Evolutionary conservation across 2,329 filamentous ascomycete species (phyloP).

Genomic region (Dactylellina cionopaga): DNA sequence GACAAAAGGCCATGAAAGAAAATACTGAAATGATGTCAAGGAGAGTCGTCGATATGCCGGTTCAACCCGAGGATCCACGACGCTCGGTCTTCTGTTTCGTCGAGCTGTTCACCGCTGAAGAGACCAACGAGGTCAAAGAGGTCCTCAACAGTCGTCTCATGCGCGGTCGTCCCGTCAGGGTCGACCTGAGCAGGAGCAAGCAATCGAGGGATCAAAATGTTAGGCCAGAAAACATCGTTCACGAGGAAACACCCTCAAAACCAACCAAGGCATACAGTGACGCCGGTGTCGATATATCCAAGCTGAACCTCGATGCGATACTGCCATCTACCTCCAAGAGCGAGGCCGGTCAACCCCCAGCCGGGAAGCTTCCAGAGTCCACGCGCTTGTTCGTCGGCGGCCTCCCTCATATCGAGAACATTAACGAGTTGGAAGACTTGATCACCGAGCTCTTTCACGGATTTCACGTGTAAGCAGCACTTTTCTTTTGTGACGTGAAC

Average conservation of each 20-base stretch:
- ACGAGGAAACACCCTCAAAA: background rate
- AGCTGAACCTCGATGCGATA: background rate
- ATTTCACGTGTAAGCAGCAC: slow-evolving; percentile 28
- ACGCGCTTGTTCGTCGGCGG: slow-evolving; percentile 38
- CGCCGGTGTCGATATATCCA: background rate
- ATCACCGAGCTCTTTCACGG: slow-evolving; percentile 39
- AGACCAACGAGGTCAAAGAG: slow-evolving; percentile 2
- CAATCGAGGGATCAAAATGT: background rate
- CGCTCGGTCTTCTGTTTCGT: slow-evolving; percentile 21
- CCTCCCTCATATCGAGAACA: slow-evolving; percentile 29
- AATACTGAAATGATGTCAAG: background rate
- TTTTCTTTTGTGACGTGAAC: background rate
- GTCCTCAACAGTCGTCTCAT: slow-evolving; percentile 15
- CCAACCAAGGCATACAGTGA: background rate
- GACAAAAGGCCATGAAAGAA: too few relatives aligned
- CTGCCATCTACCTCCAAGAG: background rate
- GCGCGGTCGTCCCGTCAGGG: slow-evolving; percentile 27
- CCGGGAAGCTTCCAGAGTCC: background rate
- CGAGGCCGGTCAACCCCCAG: background rate
- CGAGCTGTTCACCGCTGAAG: slow-evolving; percentile 18
- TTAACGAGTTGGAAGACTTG: slow-evolving; percentile 38
- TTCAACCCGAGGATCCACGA: background rate
- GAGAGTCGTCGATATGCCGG: slow-evolving; percentile 29
- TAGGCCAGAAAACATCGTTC: background rate
- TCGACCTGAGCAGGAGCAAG: slow-evolving; percentile 11